These are phyloP conservation scores for Miscanthus sacchariflorus DNA, from an alignment of 202 grass and related monocot species.

Conservation along the genomic window DNA sequence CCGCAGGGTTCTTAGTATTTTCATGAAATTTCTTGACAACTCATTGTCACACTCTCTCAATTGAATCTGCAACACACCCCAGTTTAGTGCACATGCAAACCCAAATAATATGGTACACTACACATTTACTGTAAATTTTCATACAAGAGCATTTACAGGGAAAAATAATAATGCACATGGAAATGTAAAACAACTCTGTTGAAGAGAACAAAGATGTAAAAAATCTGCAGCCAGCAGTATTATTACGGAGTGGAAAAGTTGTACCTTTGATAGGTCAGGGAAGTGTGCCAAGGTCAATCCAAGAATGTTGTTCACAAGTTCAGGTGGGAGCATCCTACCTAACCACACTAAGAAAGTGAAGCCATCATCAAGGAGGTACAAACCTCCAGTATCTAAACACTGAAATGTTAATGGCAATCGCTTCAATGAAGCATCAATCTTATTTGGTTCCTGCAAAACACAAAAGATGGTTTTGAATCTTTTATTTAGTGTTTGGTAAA, in stretches of 20 bases:
- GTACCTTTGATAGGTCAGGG: conserved; percentile 92
- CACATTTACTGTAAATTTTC: not conserved
- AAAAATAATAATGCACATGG: not conserved
- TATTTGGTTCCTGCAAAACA: conserved; percentile 61
- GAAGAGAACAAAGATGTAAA: not conserved
- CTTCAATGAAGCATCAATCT: conserved; percentile 54
- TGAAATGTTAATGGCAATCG: conserved; percentile 75
- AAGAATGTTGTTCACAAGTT: conserved; percentile 74
- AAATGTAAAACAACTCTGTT: not conserved
- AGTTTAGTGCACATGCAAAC: not conserved
- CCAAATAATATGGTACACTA: not conserved
- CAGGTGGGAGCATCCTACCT: conserved; percentile 82
- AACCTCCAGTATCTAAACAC: conserved; percentile 78
- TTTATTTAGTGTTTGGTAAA: conserved; percentile 1
- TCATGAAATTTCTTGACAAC: conserved; percentile 65
- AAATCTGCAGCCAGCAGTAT: not conserved
- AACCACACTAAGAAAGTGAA: conserved; percentile 92
- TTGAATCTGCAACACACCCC: conserved; percentile 56
- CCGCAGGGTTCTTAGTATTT: conserved; percentile 59
- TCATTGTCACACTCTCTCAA: conserved; percentile 64
- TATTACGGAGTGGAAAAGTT: conserved; percentile 5
- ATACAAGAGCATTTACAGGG: not conserved
- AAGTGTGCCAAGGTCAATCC: conserved; percentile 68
- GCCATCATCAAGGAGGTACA: conserved; percentile 90
- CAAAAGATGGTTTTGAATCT: conserved; percentile 31